These are phyloP conservation scores for Pelargonium fulgidum DNA, from an alignment of 441 rosid species.

Conservation along the genomic window DNA sequence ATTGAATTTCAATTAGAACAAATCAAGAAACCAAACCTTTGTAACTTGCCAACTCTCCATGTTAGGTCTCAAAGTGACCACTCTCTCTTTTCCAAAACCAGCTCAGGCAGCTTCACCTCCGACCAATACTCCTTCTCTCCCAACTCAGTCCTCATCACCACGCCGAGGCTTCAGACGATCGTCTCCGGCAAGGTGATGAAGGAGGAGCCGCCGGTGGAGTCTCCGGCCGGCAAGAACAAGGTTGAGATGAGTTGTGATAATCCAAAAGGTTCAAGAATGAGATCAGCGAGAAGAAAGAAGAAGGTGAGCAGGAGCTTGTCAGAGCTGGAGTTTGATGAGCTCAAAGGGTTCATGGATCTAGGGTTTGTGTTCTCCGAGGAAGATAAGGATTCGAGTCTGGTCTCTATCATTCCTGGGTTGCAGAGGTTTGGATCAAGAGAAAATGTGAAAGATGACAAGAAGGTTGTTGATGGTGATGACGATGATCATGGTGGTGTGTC, in stretches of 20 bases:
- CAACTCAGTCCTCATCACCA: slow-evolving; percentile 31
- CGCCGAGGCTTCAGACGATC: slow-evolving; percentile 41
- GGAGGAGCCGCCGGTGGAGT: background rate
- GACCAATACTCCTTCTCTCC: slow-evolving; percentile 29
- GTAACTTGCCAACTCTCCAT: slow-evolving; percentile 21
- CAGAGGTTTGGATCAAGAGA: slow-evolving; percentile 33
- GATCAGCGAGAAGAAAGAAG: slow-evolving; percentile 9
- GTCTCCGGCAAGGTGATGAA: slow-evolving; percentile 33
- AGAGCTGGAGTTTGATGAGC: slow-evolving; percentile 50
- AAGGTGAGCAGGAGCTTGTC: slow-evolving; percentile 43
- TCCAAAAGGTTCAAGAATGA: background rate
- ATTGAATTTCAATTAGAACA: slow-evolving; percentile 7
- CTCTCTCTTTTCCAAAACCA: slow-evolving; percentile 22
- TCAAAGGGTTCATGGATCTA: slow-evolving; percentile 61
- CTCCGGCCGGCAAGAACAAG: slow-evolving; percentile 4
- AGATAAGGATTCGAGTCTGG: slow-evolving; percentile 44
- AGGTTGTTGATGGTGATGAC: slow-evolving; percentile 8
- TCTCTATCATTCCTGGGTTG: slow-evolving; percentile 49
- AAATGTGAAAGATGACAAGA: background rate
- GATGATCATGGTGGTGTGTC: slow-evolving; percentile 17
- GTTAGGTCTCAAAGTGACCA: slow-evolving; percentile 48
- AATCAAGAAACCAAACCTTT: slow-evolving; percentile 14
- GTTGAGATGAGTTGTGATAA: background rate
- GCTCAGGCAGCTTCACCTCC: slow-evolving; percentile 6
- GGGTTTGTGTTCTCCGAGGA: slow-evolving; percentile 61